A percentile compares a stretch with the other conserved stretches of the same genome.
Evolutionary conservation across 331 rosid species (phyloP).

Genomic region (Cucumis variabilis): DNA sequence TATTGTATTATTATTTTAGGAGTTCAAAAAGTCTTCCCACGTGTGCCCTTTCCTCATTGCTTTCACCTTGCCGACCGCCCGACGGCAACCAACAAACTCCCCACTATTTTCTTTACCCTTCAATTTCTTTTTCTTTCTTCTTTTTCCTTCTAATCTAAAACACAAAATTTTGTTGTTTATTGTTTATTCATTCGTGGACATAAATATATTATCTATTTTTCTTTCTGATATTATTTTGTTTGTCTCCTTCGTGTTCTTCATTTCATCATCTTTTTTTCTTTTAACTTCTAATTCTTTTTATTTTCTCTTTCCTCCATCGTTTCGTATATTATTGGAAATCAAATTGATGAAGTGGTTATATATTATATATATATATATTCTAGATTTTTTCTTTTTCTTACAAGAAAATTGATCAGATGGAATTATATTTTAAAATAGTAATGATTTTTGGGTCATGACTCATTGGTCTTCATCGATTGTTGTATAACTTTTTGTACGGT

Average conservation of each 20-base stretch:
- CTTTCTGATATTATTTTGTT: background rate
- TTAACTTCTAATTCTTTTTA: no score
- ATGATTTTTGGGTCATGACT: background rate
- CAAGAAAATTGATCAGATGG: background rate
- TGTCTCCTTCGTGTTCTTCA: background rate
- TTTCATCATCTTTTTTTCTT: background rate
- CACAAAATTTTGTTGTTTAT: background rate
- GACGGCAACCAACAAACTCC: background rate
- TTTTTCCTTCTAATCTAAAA: background rate
- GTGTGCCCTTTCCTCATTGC: background rate
- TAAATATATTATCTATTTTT: background rate
- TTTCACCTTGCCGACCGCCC: slow-evolving; percentile 24
- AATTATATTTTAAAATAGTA: background rate
- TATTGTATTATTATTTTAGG: background rate
- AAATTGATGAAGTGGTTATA: background rate
- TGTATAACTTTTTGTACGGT: background rate
- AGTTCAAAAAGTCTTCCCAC: background rate
- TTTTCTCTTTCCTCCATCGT: background rate
- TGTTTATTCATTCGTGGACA: background rate
- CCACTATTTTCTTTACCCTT: background rate
- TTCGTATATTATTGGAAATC: background rate
- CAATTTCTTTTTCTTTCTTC: no score
- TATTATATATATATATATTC: no score
- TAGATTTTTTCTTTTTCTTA: no score
- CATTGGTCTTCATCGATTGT: background rate